Evolutionary conservation across 768 basidiomycete genomes (phyloP).

Genomic region (Pleurotus tuoliensis): DNA sequence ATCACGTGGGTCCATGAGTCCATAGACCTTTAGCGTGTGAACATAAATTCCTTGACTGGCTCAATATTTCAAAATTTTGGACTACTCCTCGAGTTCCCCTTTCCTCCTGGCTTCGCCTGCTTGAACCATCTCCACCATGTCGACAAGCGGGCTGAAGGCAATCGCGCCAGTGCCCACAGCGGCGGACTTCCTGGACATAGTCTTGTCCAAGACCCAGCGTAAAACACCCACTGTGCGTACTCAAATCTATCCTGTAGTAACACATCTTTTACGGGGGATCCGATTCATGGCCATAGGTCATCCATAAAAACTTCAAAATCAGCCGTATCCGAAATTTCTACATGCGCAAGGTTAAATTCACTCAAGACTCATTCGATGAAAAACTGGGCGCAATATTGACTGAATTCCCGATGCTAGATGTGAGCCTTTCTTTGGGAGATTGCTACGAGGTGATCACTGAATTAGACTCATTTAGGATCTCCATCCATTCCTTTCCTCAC

Average conservation of each 20-base stretch:
- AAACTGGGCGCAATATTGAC: constrained; percentile 89
- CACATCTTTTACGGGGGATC: too few relatives aligned
- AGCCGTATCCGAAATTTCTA: constrained; percentile 97
- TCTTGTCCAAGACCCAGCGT: constrained; percentile 89
- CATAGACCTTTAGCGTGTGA: too few relatives aligned
- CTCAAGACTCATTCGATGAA: constrained; percentile 95
- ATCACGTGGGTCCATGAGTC: too few relatives aligned
- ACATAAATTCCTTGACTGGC: too few relatives aligned
- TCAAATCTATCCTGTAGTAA: neutral
- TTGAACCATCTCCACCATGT: constrained; percentile 35
- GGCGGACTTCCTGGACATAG: constrained; percentile 90
- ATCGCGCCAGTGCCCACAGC: constrained; percentile 99
- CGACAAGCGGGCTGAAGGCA: constrained; percentile 89
- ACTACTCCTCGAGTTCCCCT: constrained; percentile 7
- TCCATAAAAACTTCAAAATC: constrained; percentile 99
- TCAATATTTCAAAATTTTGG: too few relatives aligned
- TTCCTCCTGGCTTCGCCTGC: neutral
- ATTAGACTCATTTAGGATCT: constrained; percentile 50
- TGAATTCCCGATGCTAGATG: constrained; percentile 97
- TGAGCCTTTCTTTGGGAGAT: constrained; percentile 35
- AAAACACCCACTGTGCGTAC: constrained; percentile 88
- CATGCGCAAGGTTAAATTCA: constrained; percentile 99
- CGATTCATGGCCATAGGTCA: constrained; percentile 54
- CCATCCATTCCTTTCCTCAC: constrained; percentile 92
- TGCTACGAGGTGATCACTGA: constrained; percentile 4